Evolutionary conservation across 306 rosid species (phyloP).

Genomic region (Malus domestica): ASM211411v1 NC_041795.1:5420501-5421000

Average conservation of each 20-base stretch:
- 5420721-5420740: slow-evolving; percentile 46
- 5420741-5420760: slow-evolving; percentile 36
- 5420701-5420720: slow-evolving; percentile 61
- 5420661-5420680: slow-evolving; percentile 50
- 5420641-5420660: slow-evolving; percentile 46
- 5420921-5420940: slow-evolving; percentile 86
- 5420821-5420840: slow-evolving; percentile 71
- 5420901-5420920: slow-evolving; percentile 70
- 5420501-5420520: slow-evolving; percentile 69
- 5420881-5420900: slow-evolving; percentile 65
- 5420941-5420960: slow-evolving; percentile 76
- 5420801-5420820: slow-evolving; percentile 50
- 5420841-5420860: slow-evolving; percentile 75
- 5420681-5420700: slow-evolving; percentile 72
- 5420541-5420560: slow-evolving; percentile 24
- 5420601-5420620: slow-evolving; percentile 46
- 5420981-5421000: slow-evolving; percentile 95
- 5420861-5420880: slow-evolving; percentile 75
- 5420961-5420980: slow-evolving; percentile 72
- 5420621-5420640: slow-evolving; percentile 38
- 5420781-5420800: slow-evolving; percentile 49
- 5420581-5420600: slow-evolving; percentile 42
- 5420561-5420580: slow-evolving; percentile 21
- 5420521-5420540: slow-evolving; percentile 38
- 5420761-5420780: slow-evolving; percentile 37